A percentile compares a stretch with the other conserved stretches of the same genome.
Conservation (phyloP, 2,329 filamentous ascomycete genomes). For the Cephalotrichum gorgonifer region DNA sequence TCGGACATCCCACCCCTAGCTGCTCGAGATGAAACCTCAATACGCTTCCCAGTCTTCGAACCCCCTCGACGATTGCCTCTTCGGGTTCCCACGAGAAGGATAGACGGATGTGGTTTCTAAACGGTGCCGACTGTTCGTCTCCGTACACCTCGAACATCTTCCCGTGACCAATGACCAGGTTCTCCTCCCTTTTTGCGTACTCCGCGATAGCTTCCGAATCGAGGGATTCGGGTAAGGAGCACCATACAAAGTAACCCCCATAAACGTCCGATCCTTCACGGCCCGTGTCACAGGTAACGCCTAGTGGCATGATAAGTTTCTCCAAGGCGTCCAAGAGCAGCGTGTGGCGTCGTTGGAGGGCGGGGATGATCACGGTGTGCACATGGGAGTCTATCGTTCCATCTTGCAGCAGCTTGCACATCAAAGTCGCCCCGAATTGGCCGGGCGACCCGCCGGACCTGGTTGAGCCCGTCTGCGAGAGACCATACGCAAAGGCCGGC, state of each 20-base stretch:
- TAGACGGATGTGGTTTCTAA: constrained; percentile 51
- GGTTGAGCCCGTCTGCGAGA: constrained; percentile 42
- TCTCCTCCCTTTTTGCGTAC: constrained; percentile 50
- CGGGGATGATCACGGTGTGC: constrained; percentile 28
- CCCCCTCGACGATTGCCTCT: constrained; percentile 53
- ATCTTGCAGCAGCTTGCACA: constrained; percentile 34
- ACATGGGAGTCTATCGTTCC: constrained; percentile 36
- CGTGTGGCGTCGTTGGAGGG: constrained; percentile 32
- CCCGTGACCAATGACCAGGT: constrained; percentile 58
- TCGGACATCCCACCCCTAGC: background rate
- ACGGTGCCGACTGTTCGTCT: constrained; percentile 41
- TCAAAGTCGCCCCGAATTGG: constrained; percentile 41
- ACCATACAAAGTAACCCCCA: constrained; percentile 83
- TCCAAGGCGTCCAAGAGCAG: constrained; percentile 49
- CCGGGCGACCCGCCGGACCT: constrained; percentile 47
- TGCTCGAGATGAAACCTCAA: constrained; percentile 9
- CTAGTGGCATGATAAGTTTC: constrained; percentile 50
- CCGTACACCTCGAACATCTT: constrained; percentile 58
- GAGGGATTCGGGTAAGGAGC: constrained; percentile 44
- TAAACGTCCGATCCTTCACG: constrained; percentile 35
- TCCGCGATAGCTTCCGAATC: constrained; percentile 46
- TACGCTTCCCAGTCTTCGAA: constrained; percentile 49
- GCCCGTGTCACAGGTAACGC: constrained; percentile 32
- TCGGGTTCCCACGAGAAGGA: constrained; percentile 68
- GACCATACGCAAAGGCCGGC: constrained; percentile 37